Base-by-base conservation (phyloP, 768 basidiomycete genomes). In the Sistotremastrum suecicum region DNA sequence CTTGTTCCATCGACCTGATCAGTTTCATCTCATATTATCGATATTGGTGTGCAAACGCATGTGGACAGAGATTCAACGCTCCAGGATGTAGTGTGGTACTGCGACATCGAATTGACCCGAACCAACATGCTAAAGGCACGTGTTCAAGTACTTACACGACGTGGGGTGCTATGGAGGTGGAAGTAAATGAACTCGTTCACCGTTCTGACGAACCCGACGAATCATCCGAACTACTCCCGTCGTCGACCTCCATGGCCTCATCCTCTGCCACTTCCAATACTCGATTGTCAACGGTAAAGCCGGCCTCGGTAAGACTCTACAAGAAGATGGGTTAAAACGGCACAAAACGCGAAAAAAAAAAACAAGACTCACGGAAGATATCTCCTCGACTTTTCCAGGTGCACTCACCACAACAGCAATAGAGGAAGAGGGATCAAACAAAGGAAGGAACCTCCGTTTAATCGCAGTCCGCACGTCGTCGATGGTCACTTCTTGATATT, bases 381-480 rank as follows among this genome's bases (percentile, higher is more conserved):
- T 79, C 50, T 80, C 74, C 20, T 80, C 77, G 0, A 75, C 72
- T 58, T 92, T 91, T 6, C 78, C 75, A 20, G 89, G 83, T 5
- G 88, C 77, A 12, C 86, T 86, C 28, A 90, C 83, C 11, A 87
- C 79, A 9, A 87, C 79, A 0, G 80, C 84, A 32, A 87, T 72
- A 7, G 88, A 89, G 0, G 79, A 72, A 3, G 71, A 66, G 0
- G 90, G 60, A 50, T 80, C 70, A 63, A 99, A 98, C 41, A 98
- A 65, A 0, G 92, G 88, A 32, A 91, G 59, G 65, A 95, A 77
- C 61, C 90, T 79, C 48, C 71, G 80, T 51, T 70, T 62, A 48
- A 98, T 69, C 4, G 74, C 73, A 5, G 59, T 63, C 10, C 90
- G 58, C 43, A 97, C 80, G 49, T 95, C 80, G 4, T 76, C 74